These are phyloP conservation scores for Delonix regia DNA, from an alignment of 306 rosid species.

Conservation along the genomic window DNA sequence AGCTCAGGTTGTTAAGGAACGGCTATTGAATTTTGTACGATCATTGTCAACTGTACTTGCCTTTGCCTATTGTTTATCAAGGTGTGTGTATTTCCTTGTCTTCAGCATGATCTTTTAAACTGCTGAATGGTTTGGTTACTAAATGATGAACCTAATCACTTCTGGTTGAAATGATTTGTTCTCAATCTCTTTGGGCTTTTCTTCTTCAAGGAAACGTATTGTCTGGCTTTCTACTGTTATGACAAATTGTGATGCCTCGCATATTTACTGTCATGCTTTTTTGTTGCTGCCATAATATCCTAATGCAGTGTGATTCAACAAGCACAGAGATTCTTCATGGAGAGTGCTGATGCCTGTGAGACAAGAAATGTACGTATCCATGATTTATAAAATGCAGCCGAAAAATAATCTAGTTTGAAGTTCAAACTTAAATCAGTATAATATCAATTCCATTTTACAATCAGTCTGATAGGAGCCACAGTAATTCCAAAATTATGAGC, in stretches of 20 bases:
- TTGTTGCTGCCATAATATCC: constrained; percentile 14
- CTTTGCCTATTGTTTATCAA: constrained; percentile 87
- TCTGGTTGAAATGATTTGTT: not conserved
- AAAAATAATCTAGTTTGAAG: constrained; percentile 27
- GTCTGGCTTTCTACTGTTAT: constrained; percentile 20
- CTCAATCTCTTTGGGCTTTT: not conserved
- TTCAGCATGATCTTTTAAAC: constrained; percentile 1
- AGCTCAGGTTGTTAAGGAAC: constrained; percentile 73
- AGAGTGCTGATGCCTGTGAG: constrained; percentile 59
- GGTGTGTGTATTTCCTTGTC: constrained; percentile 53
- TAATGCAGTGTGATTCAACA: constrained; percentile 78
- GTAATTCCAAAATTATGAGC: too few relatives aligned
- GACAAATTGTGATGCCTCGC: constrained; percentile 1
- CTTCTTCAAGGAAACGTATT: not conserved
- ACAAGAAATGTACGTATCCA: constrained; percentile 73
- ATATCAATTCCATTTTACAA: constrained; percentile 18
- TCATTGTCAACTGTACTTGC: constrained; percentile 89
- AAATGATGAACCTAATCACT: constrained; percentile 14
- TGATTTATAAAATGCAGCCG: not conserved
- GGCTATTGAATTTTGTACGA: constrained; percentile 70
- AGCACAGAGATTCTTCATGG: constrained; percentile 66
- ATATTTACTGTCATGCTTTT: constrained; percentile 17
- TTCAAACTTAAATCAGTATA: constrained; percentile 21
- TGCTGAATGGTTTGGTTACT: constrained; percentile 29
- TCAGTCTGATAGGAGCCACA: too few relatives aligned